Base-by-base conservation (phyloP, 306 rosid genomes). In the Fragaria nilgerrensis region DNA sequence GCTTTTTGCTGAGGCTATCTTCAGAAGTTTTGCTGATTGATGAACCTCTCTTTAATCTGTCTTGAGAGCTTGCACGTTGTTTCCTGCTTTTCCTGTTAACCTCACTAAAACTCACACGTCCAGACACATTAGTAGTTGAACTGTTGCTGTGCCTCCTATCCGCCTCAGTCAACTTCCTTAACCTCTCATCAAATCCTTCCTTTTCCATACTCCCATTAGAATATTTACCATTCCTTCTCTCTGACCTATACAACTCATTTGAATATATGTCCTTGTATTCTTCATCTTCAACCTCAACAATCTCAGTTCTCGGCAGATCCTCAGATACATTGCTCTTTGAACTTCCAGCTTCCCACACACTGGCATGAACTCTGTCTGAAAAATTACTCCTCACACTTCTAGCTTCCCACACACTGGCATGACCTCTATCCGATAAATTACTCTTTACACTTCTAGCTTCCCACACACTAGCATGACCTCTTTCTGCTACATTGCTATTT, bases 221-320 rank as follows among this genome's bases (percentile, higher is more conserved):
- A 61, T 76, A 11, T 67, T 64, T 66, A 56, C 50, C 70, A 29
- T 70, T 71, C 68, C 73, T 71, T n/a, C 32, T 47, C 52, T 41
- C 81, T 27, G 77, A 76, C 68, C 76, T 58, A 75, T 71, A 64
- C 80, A 59, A 45, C 68, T 70, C 77, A 39, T 81, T 83, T 37
- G 80, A 75, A 86, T 78, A 69, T 72, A 72, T 76, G 53, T 73
- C 85, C 82, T 79, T 75, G 41, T 44, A 75, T 49, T 43, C 84
- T 36, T 77, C 84, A 45, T 78, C 85, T 3, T 45, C 77, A 77
- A 78, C 85, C 82, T 80, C 85, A 34, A 78, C 73, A 47, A 83
- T 83, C 77, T 79, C 86, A 76, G 37, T 53, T 47, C 0, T 36
- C 29, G 47, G 45, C 45, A 7, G 36, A 47, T 34, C 34, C 61